These are phyloP conservation scores for Exobasidium rhododendri DNA, from an alignment of 1,284 basidiomycete species.

Conservation along the genomic window DNA sequence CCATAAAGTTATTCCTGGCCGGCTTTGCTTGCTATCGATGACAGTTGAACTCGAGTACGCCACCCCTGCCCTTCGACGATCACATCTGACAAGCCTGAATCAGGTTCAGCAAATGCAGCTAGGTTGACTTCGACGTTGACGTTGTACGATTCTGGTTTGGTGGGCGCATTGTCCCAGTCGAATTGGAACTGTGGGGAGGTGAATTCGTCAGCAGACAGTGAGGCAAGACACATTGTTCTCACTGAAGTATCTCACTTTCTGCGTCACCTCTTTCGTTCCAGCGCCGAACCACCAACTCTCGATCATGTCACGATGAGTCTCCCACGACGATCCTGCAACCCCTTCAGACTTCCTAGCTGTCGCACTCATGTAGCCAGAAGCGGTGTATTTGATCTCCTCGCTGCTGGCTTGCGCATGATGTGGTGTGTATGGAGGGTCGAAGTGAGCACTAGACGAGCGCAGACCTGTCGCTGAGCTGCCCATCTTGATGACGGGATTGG, in stretches of 20 bases:
- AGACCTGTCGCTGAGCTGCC: slow-evolving; percentile 9
- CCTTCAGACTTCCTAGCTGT: neutral
- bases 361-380: neutral
- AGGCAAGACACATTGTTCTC: neutral
- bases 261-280: neutral
- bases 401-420: neutral
- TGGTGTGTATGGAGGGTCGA: slow-evolving; percentile 7
- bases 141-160: slow-evolving; percentile 6
- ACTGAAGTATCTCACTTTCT: slow-evolving; percentile 6
- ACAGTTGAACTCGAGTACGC: neutral
- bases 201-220: slow-evolving; percentile 1
- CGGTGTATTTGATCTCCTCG: slow-evolving; percentile 2
- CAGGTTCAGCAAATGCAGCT: slow-evolving; percentile 3
- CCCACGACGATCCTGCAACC: neutral
- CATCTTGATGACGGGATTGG: slow-evolving; percentile 1
- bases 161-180: slow-evolving; percentile 7
- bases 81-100: neutral
- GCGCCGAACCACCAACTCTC: slow-evolving; percentile 14
- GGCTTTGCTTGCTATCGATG: neutral
- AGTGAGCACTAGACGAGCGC: neutral
- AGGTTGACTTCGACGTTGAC: slow-evolving; percentile 7
- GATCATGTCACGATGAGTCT: neutral
- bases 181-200: slow-evolving; percentile 7
- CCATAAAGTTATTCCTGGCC: neutral
- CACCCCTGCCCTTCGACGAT: neutral